Percentiles rank a stretch among this genome's conserved stretches.
Evolutionary conservation across 2,329 filamentous ascomycete species (phyloP).

Genomic region (Gaeumannomyces tritici): DNA sequence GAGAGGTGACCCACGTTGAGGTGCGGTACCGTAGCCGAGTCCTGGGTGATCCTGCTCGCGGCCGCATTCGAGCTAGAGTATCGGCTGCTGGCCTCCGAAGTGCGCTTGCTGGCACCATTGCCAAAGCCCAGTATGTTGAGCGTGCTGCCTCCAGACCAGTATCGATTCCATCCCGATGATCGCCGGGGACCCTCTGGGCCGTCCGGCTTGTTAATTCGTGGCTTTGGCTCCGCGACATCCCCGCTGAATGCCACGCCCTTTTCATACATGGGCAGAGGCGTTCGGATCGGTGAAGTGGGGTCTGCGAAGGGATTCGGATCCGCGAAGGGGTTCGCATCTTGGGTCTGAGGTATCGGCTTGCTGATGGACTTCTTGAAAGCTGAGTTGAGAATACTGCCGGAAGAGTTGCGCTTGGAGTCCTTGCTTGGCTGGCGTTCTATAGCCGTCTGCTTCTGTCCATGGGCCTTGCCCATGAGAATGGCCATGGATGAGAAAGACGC

Average conservation of each 20-base stretch:
- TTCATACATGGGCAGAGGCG: slow-evolving; percentile 24
- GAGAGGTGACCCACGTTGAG: slow-evolving; percentile 41
- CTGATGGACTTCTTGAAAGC: slow-evolving; percentile 54
- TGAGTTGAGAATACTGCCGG: slow-evolving; percentile 49
- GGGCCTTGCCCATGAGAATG: slow-evolving; percentile 55
- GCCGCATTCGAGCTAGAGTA: slow-evolving; percentile 32
- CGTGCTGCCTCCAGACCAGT: slow-evolving; percentile 66
- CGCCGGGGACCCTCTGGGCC: slow-evolving; percentile 37
- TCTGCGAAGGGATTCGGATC: slow-evolving; percentile 6
- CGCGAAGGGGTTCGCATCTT: slow-evolving; percentile 12
- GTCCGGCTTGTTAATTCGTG: slow-evolving; percentile 20
- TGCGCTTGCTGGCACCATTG: slow-evolving; percentile 30
- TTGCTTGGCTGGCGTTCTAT: slow-evolving; percentile 33
- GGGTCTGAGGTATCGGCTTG: slow-evolving; percentile 45
- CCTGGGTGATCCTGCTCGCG: slow-evolving; percentile 42
- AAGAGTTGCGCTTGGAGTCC: slow-evolving; percentile 40
- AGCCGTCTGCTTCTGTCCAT: slow-evolving; percentile 30
- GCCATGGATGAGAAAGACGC: slow-evolving; percentile 55
- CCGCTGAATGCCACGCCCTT: slow-evolving; percentile 27
- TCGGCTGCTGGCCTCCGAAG: slow-evolving; percentile 45
- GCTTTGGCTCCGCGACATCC: slow-evolving; percentile 18
- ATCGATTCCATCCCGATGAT: slow-evolving; percentile 68
- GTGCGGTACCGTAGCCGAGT: slow-evolving; percentile 62
- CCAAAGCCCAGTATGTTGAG: slow-evolving; percentile 56
- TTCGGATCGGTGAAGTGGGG: slow-evolving; percentile 15